Evolutionary conservation across 306 rosid species (phyloP).

Genomic region (Gynostemma pentaphyllum): DNA sequence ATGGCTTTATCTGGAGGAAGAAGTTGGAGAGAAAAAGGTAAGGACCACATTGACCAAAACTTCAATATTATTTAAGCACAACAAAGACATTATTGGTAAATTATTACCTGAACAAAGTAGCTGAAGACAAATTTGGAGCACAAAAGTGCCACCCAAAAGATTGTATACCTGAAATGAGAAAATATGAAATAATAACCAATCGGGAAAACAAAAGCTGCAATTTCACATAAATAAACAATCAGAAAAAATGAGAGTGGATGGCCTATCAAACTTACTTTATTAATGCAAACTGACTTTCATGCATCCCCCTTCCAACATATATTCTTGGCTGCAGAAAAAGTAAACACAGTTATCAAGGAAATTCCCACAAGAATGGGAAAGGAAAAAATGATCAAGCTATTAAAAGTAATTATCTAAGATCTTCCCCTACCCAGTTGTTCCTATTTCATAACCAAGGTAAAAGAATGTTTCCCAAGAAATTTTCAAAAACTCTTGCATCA

Average conservation of each 20-base stretch:
- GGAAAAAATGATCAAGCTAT: not conserved
- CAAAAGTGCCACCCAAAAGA: slow-evolving; percentile 87
- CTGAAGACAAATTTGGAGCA: slow-evolving; percentile 66
- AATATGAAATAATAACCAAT: slow-evolving; percentile 17
- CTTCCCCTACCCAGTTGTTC: not conserved
- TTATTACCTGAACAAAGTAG: slow-evolving; percentile 63
- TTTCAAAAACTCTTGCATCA: not conserved
- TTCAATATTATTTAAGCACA: not conserved
- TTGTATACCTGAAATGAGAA: slow-evolving; percentile 62
- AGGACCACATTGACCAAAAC: not conserved
- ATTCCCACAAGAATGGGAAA: not conserved
- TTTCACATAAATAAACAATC: slow-evolving; percentile 2
- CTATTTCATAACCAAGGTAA: not conserved
- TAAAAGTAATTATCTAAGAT: not conserved
- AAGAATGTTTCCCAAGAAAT: not conserved
- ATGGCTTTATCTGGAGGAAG: slow-evolving; percentile 65
- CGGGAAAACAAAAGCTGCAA: slow-evolving; percentile 4
- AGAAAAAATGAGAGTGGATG: slow-evolving; percentile 3
- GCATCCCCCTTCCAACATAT: slow-evolving; percentile 97
- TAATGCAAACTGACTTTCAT: slow-evolving; percentile 85
- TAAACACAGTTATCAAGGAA: slow-evolving; percentile 9
- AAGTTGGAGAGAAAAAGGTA: not conserved
- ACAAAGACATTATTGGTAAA: not conserved
- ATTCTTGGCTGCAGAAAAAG: slow-evolving; percentile 66
- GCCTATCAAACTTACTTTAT: slow-evolving; percentile 56